These are phyloP conservation scores for Nannizzia gypsea DNA, from an alignment of 2,329 filamentous ascomycete genomes.

Conservation along the genomic window DNA sequence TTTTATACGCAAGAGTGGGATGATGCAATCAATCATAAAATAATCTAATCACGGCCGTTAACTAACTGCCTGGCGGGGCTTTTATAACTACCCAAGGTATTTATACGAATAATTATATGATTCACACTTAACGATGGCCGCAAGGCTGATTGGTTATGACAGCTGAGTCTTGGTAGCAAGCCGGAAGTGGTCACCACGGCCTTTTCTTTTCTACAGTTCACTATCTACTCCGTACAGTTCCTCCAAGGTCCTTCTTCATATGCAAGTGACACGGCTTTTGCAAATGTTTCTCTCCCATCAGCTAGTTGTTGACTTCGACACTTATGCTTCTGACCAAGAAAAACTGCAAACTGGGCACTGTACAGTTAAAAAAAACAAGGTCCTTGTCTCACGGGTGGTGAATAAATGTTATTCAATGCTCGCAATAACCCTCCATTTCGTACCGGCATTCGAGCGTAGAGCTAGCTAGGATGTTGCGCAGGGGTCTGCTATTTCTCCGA, in stretches of 20 bases:
- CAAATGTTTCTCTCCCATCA: too few relatives aligned
- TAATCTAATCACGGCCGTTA: not conserved
- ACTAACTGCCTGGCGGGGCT: not conserved
- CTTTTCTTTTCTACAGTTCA: too few relatives aligned
- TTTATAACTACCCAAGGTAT: not conserved
- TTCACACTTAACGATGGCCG: too few relatives aligned
- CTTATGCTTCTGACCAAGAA: too few relatives aligned
- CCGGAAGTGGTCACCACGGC: too few relatives aligned
- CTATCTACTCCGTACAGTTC: not conserved
- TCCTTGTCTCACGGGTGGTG: too few relatives aligned
- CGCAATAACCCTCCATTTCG: too few relatives aligned
- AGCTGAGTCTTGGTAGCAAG: too few relatives aligned
- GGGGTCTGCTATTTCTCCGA: not conserved
- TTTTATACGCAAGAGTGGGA: not conserved
- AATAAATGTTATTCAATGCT: too few relatives aligned
- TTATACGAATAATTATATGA: not conserved
- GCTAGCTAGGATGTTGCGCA: not conserved
- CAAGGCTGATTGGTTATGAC: too few relatives aligned
- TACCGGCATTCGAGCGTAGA: not conserved
- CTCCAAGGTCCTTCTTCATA: not conserved
- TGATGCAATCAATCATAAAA: not conserved
- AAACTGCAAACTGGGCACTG: too few relatives aligned
- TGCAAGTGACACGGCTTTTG: not conserved
- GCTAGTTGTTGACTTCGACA: not conserved
- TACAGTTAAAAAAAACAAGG: too few relatives aligned